Conservation (phyloP, 2,329 filamentous ascomycete genomes). For the Penicillium digitatum region DNA sequence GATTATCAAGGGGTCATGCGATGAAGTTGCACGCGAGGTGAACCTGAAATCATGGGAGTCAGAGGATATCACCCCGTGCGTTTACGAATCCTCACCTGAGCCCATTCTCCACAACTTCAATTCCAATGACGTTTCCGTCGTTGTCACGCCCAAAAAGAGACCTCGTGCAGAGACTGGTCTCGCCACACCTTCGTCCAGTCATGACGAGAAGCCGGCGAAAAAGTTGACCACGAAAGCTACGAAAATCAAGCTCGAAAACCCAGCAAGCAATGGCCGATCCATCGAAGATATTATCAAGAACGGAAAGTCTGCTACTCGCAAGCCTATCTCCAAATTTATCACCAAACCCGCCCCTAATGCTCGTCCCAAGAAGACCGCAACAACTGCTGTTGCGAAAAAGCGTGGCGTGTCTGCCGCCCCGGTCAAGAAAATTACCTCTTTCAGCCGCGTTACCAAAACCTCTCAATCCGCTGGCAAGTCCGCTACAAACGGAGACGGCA, state of each 20-base stretch:
- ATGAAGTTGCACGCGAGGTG: constrained; percentile 75
- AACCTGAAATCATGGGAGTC: constrained; percentile 54
- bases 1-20: constrained; percentile 79
- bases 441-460: constrained; percentile 33
- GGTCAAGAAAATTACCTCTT: constrained; percentile 4
- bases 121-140: constrained; percentile 31
- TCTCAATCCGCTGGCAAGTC: constrained; percentile 17
- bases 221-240: constrained; percentile 6
- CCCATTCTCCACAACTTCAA: constrained; percentile 7
- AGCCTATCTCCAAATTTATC: not conserved
- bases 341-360: not conserved
- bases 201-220: constrained; percentile 34
- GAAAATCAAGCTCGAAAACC: constrained; percentile 21
- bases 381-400: constrained; percentile 6
- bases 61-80: constrained; percentile 41
- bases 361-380: constrained; percentile 18
- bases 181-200: constrained; percentile 44
- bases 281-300: constrained; percentile 26
- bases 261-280: constrained; percentile 30
- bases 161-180: constrained; percentile 33
- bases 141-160: constrained; percentile 42
- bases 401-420: constrained; percentile 12
- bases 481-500: constrained; percentile 29
- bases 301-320: constrained; percentile 17
- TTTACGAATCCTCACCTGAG: constrained; percentile 34